Conservation (phyloP, 2,329 filamentous ascomycete species). For the Phaeosphaeriaceae sp. region DNA sequence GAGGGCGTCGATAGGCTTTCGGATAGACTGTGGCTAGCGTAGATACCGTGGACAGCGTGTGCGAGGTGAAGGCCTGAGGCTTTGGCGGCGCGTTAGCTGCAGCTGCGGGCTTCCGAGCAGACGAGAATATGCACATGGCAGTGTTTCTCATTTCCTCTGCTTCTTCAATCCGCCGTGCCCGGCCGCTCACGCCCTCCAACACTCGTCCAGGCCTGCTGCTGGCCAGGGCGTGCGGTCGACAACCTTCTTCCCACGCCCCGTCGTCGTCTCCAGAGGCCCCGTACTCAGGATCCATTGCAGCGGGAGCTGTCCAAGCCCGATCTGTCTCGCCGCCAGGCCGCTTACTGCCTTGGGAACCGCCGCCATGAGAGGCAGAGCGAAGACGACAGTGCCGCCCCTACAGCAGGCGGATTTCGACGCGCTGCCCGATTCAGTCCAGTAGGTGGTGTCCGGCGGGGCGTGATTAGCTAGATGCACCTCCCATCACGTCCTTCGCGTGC, state of each 20-base stretch:
- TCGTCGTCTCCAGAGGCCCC: too few relatives aligned
- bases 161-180: conserved; percentile 12
- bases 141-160: background rate
- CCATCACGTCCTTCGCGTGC: conserved; percentile 33
- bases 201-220: background rate
- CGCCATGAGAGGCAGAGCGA: conserved; percentile 40
- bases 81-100: conserved; percentile 18
- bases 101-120: conserved; percentile 27
- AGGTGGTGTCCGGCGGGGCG: conserved; percentile 29
- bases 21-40: background rate
- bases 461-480: conserved; percentile 18
- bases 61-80: background rate
- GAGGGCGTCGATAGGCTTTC: conserved; percentile 18
- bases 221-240: background rate
- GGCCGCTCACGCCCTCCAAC: background rate
- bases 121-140: conserved; percentile 9
- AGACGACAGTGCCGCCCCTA: conserved; percentile 29
- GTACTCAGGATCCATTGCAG: background rate
- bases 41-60: conserved; percentile 5
- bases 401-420: conserved; percentile 51
- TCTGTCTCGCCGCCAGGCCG: conserved; percentile 5
- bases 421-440: conserved; percentile 54
- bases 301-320: background rate
- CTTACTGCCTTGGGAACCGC: conserved; percentile 9
- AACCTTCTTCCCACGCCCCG: background rate